Conservation (phyloP, 1,284 basidiomycete genomes). For the Irpex sp. region DNA sequence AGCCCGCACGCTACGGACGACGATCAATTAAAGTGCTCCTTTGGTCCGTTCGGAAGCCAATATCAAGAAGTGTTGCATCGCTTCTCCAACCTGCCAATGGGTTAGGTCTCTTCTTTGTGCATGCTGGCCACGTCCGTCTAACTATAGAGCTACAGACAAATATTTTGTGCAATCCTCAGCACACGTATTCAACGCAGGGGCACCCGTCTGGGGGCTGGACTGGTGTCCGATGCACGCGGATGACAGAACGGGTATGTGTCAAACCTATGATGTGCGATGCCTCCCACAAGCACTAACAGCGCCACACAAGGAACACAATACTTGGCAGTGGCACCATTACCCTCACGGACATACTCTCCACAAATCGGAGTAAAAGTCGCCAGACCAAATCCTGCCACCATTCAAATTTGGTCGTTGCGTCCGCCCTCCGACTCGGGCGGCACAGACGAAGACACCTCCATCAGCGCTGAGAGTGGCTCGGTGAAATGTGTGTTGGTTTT, state of each 20-base stretch:
- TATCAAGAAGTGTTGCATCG: constrained; percentile 41
- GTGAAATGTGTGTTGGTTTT: constrained; percentile 71
- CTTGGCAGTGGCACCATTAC: constrained; percentile 77
- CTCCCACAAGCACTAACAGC: constrained; percentile 20
- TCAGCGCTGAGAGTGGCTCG: constrained; percentile 27
- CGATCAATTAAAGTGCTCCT: constrained; percentile 43
- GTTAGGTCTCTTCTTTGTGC: constrained; percentile 35
- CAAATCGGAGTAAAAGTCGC: constrained; percentile 49
- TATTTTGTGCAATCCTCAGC: constrained; percentile 46
- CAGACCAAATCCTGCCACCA: constrained; percentile 51
- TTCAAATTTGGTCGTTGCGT: constrained; percentile 63
- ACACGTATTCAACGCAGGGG: constrained; percentile 77
- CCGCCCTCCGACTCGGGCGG: constrained; percentile 18
- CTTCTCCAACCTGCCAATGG: not conserved
- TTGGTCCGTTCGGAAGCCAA: constrained; percentile 57
- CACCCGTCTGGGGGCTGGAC: constrained; percentile 81
- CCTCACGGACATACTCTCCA: constrained; percentile 52
- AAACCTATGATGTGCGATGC: not conserved
- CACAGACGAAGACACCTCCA: not conserved
- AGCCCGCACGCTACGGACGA: not conserved
- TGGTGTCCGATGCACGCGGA: constrained; percentile 80
- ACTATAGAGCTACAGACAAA: constrained; percentile 20
- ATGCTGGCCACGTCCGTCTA: not conserved
- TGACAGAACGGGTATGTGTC: constrained; percentile 38
- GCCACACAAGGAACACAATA: constrained; percentile 62